Base-by-base conservation (phyloP, 805 yeast species). In the Lipomyces orientalis region DNA sequence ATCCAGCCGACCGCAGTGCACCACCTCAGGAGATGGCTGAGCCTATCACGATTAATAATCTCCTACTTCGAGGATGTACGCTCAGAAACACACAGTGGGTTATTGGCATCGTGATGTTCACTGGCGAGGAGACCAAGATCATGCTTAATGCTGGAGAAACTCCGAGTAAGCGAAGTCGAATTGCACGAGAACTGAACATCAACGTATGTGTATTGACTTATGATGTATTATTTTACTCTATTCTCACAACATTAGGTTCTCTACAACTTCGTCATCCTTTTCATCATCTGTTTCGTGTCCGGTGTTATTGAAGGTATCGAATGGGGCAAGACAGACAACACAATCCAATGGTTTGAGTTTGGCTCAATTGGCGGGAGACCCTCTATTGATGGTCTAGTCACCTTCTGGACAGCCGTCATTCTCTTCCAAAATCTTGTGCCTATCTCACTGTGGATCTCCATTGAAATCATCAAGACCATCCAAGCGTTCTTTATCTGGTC, bases 341-440 rank as follows among this genome's bases (percentile, higher is more conserved):
- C 91, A 2, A 78, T 88, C 60, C 72, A 78, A 2, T 86, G 73
- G 71, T 90, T 86, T 75, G 95, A 90, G 69, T 87, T 81, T 69
- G 86, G 86, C 43, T 85, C 91, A 0, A 82, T 82, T 73, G 90
- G 87, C 1, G 82, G 85, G 1, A 78, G 85, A 2, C 80, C 94
- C 0, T 86, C 91, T 0, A 82, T 83, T 8, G 88, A 87, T 72
- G 96, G 93, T 62, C 76, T 87, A 7, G 84, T 90, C 58, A 83
- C 87, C 16, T 90, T 90, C 75, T 88, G 88, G 77, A 94, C 90
- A 37, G 87, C 88, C 1, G 81, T 90, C 72, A 89, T 90, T 75
- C 81, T 90, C 73, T 88, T 90, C 76, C 95, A 90, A 79, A 84
- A 91, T 1, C 81, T 90, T 78, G 91, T 90, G 55, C 96, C 96